Conservation (phyloP, 768 basidiomycete genomes). For the Gloeostereum incarnatum region DNA sequence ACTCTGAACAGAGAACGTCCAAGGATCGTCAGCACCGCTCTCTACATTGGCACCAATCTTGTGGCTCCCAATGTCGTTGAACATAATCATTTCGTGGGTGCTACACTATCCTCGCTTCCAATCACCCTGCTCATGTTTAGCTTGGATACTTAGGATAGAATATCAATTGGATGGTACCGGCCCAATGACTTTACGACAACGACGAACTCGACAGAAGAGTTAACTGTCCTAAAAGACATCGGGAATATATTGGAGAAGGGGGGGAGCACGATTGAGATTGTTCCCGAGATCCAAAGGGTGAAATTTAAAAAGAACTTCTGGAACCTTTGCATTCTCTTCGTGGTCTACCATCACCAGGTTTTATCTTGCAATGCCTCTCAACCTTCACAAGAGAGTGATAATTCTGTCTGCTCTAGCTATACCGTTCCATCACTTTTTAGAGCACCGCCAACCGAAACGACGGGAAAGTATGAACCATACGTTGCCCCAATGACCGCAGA, state of each 20-base stretch:
- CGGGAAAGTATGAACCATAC: slow-evolving; percentile 27
- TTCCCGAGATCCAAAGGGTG: slow-evolving; percentile 50
- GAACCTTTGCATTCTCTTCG: slow-evolving; percentile 50
- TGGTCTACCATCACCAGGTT: slow-evolving; percentile 41
- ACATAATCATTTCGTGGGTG: slow-evolving; percentile 42
- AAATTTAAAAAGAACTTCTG: slow-evolving; percentile 60
- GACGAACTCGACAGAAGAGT: slow-evolving; percentile 32
- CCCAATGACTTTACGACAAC: slow-evolving; percentile 27
- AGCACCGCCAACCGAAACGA: slow-evolving; percentile 26
- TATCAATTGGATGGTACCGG: slow-evolving; percentile 48
- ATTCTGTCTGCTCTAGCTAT: slow-evolving; percentile 17
- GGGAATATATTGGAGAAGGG: slow-evolving; percentile 33
- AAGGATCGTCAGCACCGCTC: slow-evolving; percentile 42
- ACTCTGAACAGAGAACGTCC: slow-evolving; percentile 31
- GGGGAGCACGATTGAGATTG: slow-evolving; percentile 35
- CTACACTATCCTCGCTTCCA: background rate
- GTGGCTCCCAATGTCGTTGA: slow-evolving; percentile 35
- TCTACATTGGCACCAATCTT: slow-evolving; percentile 47
- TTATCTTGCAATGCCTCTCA: slow-evolving; percentile 5
- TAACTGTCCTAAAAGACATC: slow-evolving; percentile 33
- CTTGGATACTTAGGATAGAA: slow-evolving; percentile 30
- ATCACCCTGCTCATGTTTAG: background rate
- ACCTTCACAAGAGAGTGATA: slow-evolving; percentile 2
- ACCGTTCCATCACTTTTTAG: slow-evolving; percentile 44
- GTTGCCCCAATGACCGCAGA: slow-evolving; percentile 29